These are phyloP conservation scores for Penicillium angulare DNA, from an alignment of 495 filamentous ascomycete genomes.

Conservation along the genomic window DNA sequence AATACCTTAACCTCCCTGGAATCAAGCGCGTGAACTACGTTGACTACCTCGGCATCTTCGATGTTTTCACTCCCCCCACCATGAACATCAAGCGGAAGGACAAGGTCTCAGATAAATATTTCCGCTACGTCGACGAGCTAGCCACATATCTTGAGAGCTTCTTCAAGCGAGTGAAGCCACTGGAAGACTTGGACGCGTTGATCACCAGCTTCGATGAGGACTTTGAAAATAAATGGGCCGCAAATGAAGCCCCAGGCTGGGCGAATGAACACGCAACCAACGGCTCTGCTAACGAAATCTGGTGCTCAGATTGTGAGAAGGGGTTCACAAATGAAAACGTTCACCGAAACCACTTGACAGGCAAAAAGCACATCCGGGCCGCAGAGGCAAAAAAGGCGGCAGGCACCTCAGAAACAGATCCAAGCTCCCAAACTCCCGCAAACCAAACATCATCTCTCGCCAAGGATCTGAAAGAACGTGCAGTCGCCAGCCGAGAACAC, in stretches of 20 bases:
- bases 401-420: constrained; percentile 26
- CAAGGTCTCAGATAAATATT: constrained; percentile 88
- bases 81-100: constrained; percentile 70
- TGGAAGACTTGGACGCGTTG: constrained; percentile 80
- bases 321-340: constrained; percentile 95
- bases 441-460: constrained; percentile 33
- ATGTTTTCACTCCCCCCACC: constrained; percentile 72
- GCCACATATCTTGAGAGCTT: constrained; percentile 83
- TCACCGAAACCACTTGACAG: constrained; percentile 81
- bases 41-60: constrained; percentile 88
- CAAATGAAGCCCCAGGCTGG: constrained; percentile 80
- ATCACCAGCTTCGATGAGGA: constrained; percentile 72
- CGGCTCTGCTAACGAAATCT: constrained; percentile 67
- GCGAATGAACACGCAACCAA: constrained; percentile 52
- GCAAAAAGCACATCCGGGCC: constrained; percentile 88
- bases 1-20: constrained; percentile 83
- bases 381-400: constrained; percentile 59
- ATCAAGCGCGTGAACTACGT: constrained; percentile 82
- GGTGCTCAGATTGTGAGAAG: constrained; percentile 88
- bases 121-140: constrained; percentile 79
- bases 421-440: constrained; percentile 20
- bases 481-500: constrained; percentile 85
- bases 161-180: constrained; percentile 72
- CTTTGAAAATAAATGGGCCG: constrained; percentile 80
- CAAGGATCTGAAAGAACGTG: constrained; percentile 77